Conservation (phyloP, 1,284 basidiomycete species). For the Leccinum huronense region DNA sequence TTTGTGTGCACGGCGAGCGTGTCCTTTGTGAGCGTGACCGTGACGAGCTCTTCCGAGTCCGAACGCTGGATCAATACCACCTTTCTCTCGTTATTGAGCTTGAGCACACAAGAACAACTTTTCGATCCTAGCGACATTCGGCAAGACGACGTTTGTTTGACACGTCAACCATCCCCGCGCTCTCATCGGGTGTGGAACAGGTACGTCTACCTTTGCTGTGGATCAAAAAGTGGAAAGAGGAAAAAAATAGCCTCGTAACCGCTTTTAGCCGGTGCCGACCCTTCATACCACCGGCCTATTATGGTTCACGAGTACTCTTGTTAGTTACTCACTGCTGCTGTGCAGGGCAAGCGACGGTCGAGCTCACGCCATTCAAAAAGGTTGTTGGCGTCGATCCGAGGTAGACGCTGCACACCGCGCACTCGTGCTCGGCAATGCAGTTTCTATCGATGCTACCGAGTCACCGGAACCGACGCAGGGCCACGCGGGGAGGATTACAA, state of each 20-base stretch:
- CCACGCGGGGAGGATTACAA: constrained; percentile 37
- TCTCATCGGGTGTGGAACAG: constrained; percentile 81
- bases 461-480: neutral
- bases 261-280: neutral
- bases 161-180: constrained; percentile 64
- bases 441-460: neutral
- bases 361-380: constrained; percentile 57
- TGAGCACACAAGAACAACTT: constrained; percentile 28
- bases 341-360: constrained; percentile 65
- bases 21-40: neutral
- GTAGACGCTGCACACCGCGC: constrained; percentile 56
- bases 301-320: neutral
- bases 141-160: constrained; percentile 63
- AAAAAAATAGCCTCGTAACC: neutral
- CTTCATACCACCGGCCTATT: too few relatives aligned
- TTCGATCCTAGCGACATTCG: constrained; percentile 62
- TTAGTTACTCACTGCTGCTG: neutral
- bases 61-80: neutral
- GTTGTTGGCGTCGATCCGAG: constrained; percentile 79
- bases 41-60: neutral
- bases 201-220: constrained; percentile 38
- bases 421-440: constrained; percentile 11
- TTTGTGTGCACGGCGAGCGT: constrained; percentile 21
- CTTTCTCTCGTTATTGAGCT: neutral
- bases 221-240: neutral